phyloP scores from a whole-genome alignment of 768 basidiomycete species.

The Rickenella mellea region DNA sequence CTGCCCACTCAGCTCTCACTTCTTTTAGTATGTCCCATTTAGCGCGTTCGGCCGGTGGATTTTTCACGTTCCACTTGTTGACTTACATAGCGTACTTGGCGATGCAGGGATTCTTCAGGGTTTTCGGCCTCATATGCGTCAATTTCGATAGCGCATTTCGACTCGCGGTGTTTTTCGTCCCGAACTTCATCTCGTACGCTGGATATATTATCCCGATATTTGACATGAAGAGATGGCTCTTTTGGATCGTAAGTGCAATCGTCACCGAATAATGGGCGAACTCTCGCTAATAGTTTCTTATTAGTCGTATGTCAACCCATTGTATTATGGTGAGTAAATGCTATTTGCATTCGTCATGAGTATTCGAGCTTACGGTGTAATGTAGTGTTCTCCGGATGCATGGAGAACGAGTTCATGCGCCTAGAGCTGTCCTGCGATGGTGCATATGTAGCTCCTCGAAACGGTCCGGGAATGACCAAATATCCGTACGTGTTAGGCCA shows the following conservation, averaged over 20 bases:
- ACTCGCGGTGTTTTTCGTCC: constrained; percentile 59
- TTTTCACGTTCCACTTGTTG: constrained; percentile 58
- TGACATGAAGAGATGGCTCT: constrained; percentile 73
- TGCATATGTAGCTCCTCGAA: constrained; percentile 53
- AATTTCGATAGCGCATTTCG: constrained; percentile 47
- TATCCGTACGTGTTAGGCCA: constrained; percentile 45
- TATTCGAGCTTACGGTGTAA: neutral
- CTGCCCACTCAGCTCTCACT: neutral
- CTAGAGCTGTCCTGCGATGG: constrained; percentile 63
- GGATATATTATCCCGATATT: constrained; percentile 62
- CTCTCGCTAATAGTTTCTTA: neutral
- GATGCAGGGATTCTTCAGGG: constrained; percentile 83
- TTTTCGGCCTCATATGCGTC: constrained; percentile 47
- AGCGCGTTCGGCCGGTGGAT: constrained; percentile 27
- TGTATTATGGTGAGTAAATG: constrained; percentile 47
- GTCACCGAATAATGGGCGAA: neutral
- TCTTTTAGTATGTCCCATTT: neutral
- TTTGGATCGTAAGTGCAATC: constrained; percentile 60
- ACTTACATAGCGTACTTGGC: constrained; percentile 54
- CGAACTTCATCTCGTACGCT: constrained; percentile 64
- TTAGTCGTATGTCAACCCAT: constrained; percentile 74
- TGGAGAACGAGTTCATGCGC: constrained; percentile 83
- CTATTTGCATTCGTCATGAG: neutral
- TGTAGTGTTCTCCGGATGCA: constrained; percentile 60
- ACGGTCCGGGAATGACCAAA: constrained; percentile 40